Evolutionary conservation across 352 stramenopile genomes (phyloP), one percentile per base, ranked within the genome.

Genomic region (Globisporangium radiosum): DNA sequence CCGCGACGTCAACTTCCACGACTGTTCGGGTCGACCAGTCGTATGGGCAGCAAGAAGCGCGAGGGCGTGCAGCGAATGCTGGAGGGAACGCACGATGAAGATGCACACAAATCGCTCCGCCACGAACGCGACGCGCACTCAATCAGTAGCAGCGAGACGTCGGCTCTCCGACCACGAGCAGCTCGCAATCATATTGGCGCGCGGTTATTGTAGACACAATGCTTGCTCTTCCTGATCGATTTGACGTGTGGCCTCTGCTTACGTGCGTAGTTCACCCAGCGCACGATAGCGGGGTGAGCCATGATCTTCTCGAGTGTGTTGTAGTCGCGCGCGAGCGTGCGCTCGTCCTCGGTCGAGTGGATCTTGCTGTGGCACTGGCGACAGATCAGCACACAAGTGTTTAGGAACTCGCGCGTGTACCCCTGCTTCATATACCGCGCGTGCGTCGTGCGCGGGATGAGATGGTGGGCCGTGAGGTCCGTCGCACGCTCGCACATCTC

Each of bases 231-330:
- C 59, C 88, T 89, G 13, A 78, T 59, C 7, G 78, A 78, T 48
- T 70, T 71, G 53, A 88, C 60, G 42, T 79, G 77, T 51, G 76
- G 65, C 59, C 89, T 90, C 69, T 98, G 94, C 64, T 98, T 98
- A 33, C 70, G 77, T 0, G 87, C 90, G 73, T 95, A 98, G 47
- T 78, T 79, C 13, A 95, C 83, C 80, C 92, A 98, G 37, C 83
- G 85, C 3, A 76, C 68, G 57, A 98, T 94, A 42, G 84, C 72
- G 33, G 88, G 79, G 62, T 97, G 87, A 44, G 69, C 66, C 66
- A 97, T 79, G 52, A 98, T 90, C 66, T 94, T 93, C 10, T 98
- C 92, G 1, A 97, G 69, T 8, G 90, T 97, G 60, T 94, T 97
- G 73, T 89, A 98, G 19, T 95, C 72, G 1, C 74, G 70, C 7